Evolutionary conservation across 208 protist species (phyloP).

Genomic region (Trypanosoma mega): DNA sequence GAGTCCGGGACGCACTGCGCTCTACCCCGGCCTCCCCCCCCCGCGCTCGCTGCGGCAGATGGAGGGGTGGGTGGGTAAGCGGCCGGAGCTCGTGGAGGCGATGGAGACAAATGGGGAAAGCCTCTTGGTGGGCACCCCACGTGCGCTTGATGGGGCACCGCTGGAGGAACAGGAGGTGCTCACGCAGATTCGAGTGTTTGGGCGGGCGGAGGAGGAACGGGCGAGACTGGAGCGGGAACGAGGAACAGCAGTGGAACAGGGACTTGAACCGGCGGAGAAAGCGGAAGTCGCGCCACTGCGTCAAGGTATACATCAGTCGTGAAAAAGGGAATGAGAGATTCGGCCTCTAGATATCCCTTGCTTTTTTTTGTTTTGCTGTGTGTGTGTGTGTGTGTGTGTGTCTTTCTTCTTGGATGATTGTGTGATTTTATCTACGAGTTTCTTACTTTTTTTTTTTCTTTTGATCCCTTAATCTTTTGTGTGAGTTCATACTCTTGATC

Average conservation of each 20-base stretch:
- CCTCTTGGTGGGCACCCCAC: conserved; percentile 47
- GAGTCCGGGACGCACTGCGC: conserved; percentile 58
- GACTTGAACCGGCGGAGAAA: not conserved
- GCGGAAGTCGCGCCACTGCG: conserved; percentile 30
- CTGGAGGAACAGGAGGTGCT: conserved; percentile 64
- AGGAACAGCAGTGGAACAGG: conserved; percentile 35
- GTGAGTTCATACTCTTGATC: too few relatives aligned
- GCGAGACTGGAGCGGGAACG: conserved; percentile 54
- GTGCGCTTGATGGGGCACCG: conserved; percentile 59
- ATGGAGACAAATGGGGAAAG: conserved; percentile 72
- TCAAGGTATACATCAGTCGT: conserved; percentile 31
- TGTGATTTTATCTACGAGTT: not conserved
- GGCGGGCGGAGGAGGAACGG: conserved; percentile 41
- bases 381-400: not conserved
- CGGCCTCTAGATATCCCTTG: too few relatives aligned
- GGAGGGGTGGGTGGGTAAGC: conserved; percentile 81
- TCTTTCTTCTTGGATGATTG: not conserved
- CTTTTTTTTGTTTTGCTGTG: conserved; percentile 3
- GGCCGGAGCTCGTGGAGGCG: conserved; percentile 73
- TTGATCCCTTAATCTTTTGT: too few relatives aligned
- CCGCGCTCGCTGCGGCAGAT: conserved; percentile 64
- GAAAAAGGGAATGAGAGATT: not conserved
- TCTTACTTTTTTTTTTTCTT: conserved; percentile 1
- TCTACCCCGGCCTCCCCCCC: conserved; percentile 79
- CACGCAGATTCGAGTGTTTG: conserved; percentile 62